Base-by-base conservation (phyloP, 495 filamentous ascomycete genomes). In the Cladorrhinum samala region DNA sequence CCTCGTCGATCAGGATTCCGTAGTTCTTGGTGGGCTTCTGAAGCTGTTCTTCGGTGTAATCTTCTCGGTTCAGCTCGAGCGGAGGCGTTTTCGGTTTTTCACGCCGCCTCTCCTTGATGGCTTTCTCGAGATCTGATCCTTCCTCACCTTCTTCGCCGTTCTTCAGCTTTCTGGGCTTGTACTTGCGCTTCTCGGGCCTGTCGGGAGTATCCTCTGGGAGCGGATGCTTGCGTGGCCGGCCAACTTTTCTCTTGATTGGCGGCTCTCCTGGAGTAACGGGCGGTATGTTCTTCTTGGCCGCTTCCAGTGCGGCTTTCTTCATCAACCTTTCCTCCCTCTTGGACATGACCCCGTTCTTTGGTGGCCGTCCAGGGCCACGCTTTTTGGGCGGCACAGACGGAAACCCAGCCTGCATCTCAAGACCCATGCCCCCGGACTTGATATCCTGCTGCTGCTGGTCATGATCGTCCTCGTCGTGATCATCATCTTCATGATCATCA, bases 271-370 rank as follows among this genome's bases (percentile, higher is more conserved):
- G 61, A n/a, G 71, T 67, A 4, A 65, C 63, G 33, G 67, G 72
- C 3, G 75, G 72, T 27, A 68, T 45, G 43, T 67, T 73, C 61
- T 76, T 71, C 64, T 74, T 77, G 17, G 70, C 72, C 17, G 68
- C 63, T 53, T 77, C 72, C 57, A 72, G 68, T 37, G 71, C 79
- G 54, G 84, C 80, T 60, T 84, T 85, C 59, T 84, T 83, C 50
- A 84, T 73, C 54, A 84, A 68, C 53, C 79, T 77, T 55, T 85
- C 75, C 66, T 89, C 87, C 36, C 89, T 80, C 72, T 95, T 95
- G 7, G 90, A 95, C 81, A 94, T 91, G 63, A 93, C 83, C 6
- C 91, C 91, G 67, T 95, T 86, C 75, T 95, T 95, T 8, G 91
- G 91, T 41, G 91, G 91, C 49, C 91, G 74, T 27, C 91, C 91